Evolutionary conservation across 768 basidiomycete species (phyloP), one percentile per base, ranked within the genome.

Genomic region (Brasilioporus rufonigricans): DNA sequence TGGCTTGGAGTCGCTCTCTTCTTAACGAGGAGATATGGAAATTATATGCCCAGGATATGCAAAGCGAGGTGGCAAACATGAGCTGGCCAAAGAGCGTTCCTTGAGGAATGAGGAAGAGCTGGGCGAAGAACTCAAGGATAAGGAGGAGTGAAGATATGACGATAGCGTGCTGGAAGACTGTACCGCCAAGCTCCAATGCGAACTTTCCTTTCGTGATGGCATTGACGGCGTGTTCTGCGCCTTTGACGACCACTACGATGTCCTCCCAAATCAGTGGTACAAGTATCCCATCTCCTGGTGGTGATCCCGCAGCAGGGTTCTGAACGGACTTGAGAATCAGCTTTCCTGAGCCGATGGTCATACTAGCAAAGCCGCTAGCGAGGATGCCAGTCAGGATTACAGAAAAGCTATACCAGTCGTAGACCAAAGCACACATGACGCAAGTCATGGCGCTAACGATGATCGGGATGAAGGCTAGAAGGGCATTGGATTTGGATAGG

Each of bases 11-110:
- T 18, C 32, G 43, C 31, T 61, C 58, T 8, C 57, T 60, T 19
- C 74, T 71, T 68, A 76, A 52, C 23, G 65, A 68, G 0, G 70
- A 69, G 23, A 72, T 45, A 23, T 52, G 55, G 19, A 57, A 63
- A 16, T 67, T 73, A 52, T 74, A 72, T 5, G 24, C n/a, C 73
- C 73, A 74, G 5, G 73, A 73, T 1, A 70, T 59, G 6, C 50
- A 62, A 18, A 74, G 61, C 3, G 71, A 66, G 14, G 55, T 50
- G 24, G 74, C 52, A 43, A 74, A 74, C 69, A 74, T 66, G 48
- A 72, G 53, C 47, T 74, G 73, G 14, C 73, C 70, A 14, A 73
- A 71, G 12, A 71, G 33, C 33, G 9, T 33, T 13, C 33, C 33
- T 33, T 33, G 33, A 13, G 33, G 33, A 12, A 33, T 23, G 39